Evolutionary conservation across 805 yeast genomes (phyloP).

Genomic region (Saturnispora quitensis): DNA sequence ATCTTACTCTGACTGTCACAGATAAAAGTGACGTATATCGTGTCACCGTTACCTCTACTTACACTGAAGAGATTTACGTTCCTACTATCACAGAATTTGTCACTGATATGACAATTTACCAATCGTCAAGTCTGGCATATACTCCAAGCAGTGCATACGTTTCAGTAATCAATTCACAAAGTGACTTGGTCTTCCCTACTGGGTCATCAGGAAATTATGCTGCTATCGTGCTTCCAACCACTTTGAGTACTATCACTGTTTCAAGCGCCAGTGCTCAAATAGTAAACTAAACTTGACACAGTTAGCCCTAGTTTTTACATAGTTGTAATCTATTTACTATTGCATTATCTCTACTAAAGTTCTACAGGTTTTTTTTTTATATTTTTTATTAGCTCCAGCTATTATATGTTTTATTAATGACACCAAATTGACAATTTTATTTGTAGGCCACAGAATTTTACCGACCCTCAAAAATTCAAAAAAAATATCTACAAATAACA

Average conservation of each 20-base stretch:
- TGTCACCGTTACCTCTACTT: conserved; percentile 23
- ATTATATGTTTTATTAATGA: not conserved
- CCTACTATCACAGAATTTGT: not conserved
- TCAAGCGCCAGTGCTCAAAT: not conserved
- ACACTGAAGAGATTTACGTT: conserved; percentile 17
- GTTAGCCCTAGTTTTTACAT: not conserved
- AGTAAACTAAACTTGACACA: not conserved
- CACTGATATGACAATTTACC: conserved; percentile 7
- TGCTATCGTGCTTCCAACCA: conserved; percentile 9
- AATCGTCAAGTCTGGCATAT: conserved; percentile 8
- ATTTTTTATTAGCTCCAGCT: not conserved
- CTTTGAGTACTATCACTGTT: conserved; percentile 5
- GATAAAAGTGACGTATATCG: conserved; percentile 23
- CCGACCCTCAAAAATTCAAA: not conserved
- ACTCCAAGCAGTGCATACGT: conserved; percentile 13
- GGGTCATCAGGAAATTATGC: conserved; percentile 2
- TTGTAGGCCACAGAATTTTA: not conserved
- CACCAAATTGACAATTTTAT: not conserved
- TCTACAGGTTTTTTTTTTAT: not conserved
- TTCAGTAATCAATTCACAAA: conserved; percentile 1
- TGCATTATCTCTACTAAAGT: not conserved
- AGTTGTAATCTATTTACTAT: not conserved
- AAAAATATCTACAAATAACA: not conserved
- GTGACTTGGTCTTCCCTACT: conserved; percentile 1
- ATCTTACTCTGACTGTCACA: conserved; percentile 26